Base-by-base conservation (phyloP, 106 monocot species). In the Cymbidium sinense region DNA sequence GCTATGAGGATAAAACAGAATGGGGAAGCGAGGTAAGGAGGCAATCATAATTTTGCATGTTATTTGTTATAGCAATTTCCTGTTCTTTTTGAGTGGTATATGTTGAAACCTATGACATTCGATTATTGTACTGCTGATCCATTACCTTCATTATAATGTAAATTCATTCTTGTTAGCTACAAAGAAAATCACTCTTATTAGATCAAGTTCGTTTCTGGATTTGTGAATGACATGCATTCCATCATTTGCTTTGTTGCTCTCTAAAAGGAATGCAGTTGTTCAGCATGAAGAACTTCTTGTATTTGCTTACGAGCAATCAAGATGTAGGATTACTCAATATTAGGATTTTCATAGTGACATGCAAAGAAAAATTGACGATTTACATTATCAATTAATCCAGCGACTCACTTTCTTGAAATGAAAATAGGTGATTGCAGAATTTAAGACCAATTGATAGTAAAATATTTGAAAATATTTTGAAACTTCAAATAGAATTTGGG, bases 11-110 rank as follows among this genome's bases (percentile, higher is more conserved):
- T 77, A 82, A 91, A 77, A 77, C 87, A 13, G 91, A 94, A 0
- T 94, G 94, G 94, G 94, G 94, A 81, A 70, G 35, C 77, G 94
- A 94, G 94, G 94, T 94, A 77, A 47, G 35, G 28, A 37, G 7
- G 15, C 17, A 43, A 17, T 30, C 27, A 34, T 36, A 33, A 75
- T 50, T 75, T 75, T 65, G 43, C 50, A 54, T 50, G 18, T 5
- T 70, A 35, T 70, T 70, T 36, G 12, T 70, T 19, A 34, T 35
- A 7, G 35, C 36, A 20, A 70, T 35, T 70, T 70, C 70, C 1
- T 30, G 28, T 29, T 64, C 64, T 64, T 34, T 70, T 31, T 67
- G 2, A 31, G 19, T 67, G 4, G 2, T 67, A 33, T 70, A 36
- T 75, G 75, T 75, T 28, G 27, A 65, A 65, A 65, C 62, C 52